Evolutionary conservation across 352 stramenopile species (phyloP).

Genomic region (Achlya hypogyna): DNA sequence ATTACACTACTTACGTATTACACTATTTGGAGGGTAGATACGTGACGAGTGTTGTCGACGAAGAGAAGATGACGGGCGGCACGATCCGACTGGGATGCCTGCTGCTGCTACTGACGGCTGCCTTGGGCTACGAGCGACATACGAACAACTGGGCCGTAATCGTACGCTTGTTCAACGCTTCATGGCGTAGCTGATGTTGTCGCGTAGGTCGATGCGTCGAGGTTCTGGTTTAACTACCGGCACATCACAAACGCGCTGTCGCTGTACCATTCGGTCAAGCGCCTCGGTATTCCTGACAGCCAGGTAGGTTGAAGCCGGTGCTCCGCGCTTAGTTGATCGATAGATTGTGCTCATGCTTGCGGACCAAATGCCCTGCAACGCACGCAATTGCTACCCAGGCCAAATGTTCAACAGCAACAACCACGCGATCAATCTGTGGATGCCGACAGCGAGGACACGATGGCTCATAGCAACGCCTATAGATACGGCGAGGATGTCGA

Average conservation of each 20-base stretch:
- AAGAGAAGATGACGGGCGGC: background rate
- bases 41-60: too few relatives aligned
- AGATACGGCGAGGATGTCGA: constrained; percentile 85
- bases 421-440: constrained; percentile 81
- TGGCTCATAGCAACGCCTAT: background rate
- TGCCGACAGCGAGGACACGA: background rate
- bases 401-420: constrained; percentile 86
- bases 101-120: constrained; percentile 23
- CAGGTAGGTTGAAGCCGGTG: constrained; percentile 40
- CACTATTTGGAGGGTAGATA: too few relatives aligned
- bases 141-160: constrained; percentile 85
- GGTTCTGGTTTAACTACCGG: constrained; percentile 97
- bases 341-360: constrained; percentile 95
- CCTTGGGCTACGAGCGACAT: constrained; percentile 45
- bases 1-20: too few relatives aligned
- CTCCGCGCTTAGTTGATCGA: background rate
- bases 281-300: constrained; percentile 88
- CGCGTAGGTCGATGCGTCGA: constrained; percentile 86
- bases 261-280: constrained; percentile 90
- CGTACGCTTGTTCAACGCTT: constrained; percentile 36
- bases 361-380: constrained; percentile 93
- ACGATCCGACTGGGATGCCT: constrained; percentile 10
- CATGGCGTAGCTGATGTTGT: background rate
- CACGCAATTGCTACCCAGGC: constrained; percentile 84
- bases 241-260: constrained; percentile 93